Evolutionary conservation across 225 moss, liverwort and hornwort genomes (phyloP), one percentile per base, ranked within the genome.

Genomic region (Physcomitrellopsis africana): DNA sequence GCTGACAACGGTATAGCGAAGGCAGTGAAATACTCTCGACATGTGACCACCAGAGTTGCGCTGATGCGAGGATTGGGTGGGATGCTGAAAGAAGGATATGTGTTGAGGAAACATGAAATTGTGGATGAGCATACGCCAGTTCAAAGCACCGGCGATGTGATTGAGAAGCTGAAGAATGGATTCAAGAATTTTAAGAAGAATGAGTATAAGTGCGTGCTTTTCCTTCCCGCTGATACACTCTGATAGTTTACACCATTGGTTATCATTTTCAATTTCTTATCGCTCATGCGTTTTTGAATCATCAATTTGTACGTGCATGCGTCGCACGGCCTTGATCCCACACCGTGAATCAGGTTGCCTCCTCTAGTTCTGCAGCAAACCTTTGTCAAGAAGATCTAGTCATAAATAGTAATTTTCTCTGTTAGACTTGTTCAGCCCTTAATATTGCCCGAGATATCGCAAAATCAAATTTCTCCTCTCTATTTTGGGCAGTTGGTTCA

Each of bases 141-240:
- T n/a, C 77, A 73, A 32, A 51, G 5, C 51, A 77, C 81, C n/a
- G 81, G 77, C 63, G 81, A 77, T 63, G 73, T 77, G 22, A 81
- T 81, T 16, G 73, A 72, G 63, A 81, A 81, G 73, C 81, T 81
- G 47, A 77, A 81, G 81, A 73, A 68, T 3, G 81, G 81, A 2
- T 81, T 81, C 47, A 67, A 81, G 69, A 77, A 63, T 26, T 82
- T 82, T 16, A 82, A 77, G 58, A 68, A 45, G 58, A 68, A 37
- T 23, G 47, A 77, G 1, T 82, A 68, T 12, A 73, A 77, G 81
- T 81, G 69, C 49, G 73, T 77, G 27, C 10, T 37, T 37, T 37
- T 62, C 14, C 63, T 43, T 1, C 29, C 53, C 53, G 5, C n/a
- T 7, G n/a, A 1, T 1, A n/a, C 65, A 22, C 8, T 66, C 42